These are phyloP conservation scores for Brasenia schreberi DNA, from an alignment of 164 flowering plant species.

Conservation along the genomic window DNA sequence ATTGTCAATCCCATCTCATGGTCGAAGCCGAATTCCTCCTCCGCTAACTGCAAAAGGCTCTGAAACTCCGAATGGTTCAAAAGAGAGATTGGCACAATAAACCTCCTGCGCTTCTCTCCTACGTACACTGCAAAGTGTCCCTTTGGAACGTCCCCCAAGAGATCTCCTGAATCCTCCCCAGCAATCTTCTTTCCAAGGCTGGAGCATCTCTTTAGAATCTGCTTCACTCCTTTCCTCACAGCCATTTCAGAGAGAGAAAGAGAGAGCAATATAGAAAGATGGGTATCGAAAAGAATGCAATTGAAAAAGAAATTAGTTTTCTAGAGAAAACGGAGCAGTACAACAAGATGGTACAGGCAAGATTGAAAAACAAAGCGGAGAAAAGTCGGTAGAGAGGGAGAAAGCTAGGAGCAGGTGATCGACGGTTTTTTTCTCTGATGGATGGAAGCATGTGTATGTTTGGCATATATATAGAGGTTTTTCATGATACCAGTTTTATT, in stretches of 20 bases:
- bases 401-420: neutral
- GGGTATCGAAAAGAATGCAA: neutral
- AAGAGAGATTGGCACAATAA: slow-evolving; percentile 12
- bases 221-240: slow-evolving; percentile 8
- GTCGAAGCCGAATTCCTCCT: slow-evolving; percentile 14
- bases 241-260: slow-evolving; percentile 2
- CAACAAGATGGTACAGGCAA: neutral
- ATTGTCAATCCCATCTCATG: slow-evolving; percentile 54
- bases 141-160: slow-evolving; percentile 8
- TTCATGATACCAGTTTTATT: no score
- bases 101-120: slow-evolving; percentile 11
- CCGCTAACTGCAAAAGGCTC: slow-evolving; percentile 9
- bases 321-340: neutral
- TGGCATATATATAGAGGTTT: no score
- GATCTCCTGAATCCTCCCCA: slow-evolving; percentile 10
- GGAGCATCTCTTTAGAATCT: slow-evolving; percentile 15
- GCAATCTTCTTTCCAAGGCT: slow-evolving; percentile 8
- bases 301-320: no score
- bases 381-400: neutral
- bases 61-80: slow-evolving; percentile 12
- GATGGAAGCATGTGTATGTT: neutral
- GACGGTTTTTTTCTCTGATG: neutral
- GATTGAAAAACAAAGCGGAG: neutral
- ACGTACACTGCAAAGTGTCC: slow-evolving; percentile 16
- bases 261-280: neutral